phyloP scores from a whole-genome alignment of 2,329 filamentous ascomycete species.

The Aspergillus costaricaensis region DNA sequence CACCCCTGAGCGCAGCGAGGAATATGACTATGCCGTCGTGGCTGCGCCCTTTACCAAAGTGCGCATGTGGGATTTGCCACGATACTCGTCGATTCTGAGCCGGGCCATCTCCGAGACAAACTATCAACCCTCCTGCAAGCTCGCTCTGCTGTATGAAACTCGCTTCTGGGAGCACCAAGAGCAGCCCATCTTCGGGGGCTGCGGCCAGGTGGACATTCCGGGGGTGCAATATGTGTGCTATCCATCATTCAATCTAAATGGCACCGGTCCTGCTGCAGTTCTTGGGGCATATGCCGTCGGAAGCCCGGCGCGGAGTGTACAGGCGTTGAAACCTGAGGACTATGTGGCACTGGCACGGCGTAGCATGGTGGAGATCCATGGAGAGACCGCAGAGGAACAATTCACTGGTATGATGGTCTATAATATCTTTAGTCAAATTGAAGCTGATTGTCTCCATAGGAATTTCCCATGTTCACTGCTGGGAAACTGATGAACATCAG shows the following conservation, averaged over 20 bases:
- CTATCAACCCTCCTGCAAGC: slow-evolving; percentile 56
- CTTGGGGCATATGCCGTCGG: slow-evolving; percentile 49
- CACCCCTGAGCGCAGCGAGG: slow-evolving; percentile 46
- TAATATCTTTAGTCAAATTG: too few relatives aligned
- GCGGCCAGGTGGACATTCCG: slow-evolving; percentile 31
- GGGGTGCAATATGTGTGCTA: slow-evolving; percentile 40
- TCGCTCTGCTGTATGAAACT: slow-evolving; percentile 68
- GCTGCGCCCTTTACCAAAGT: slow-evolving; percentile 66
- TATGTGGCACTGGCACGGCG: slow-evolving; percentile 66
- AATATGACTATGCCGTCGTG: slow-evolving; percentile 69
- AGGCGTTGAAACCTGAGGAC: slow-evolving; percentile 30
- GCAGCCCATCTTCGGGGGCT: slow-evolving; percentile 62
- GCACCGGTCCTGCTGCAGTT: slow-evolving; percentile 38
- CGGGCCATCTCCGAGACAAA: slow-evolving; percentile 53
- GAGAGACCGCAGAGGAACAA: slow-evolving; percentile 59
- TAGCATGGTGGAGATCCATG: slow-evolving; percentile 69
- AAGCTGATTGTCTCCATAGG: not conserved
- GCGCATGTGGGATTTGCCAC: slow-evolving; percentile 61
- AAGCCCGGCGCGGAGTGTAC: slow-evolving; percentile 26
- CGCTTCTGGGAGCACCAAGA: slow-evolving; percentile 61
- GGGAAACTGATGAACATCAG: slow-evolving; percentile 63
- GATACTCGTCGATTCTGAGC: slow-evolving; percentile 52
- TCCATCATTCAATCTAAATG: slow-evolving; percentile 40
- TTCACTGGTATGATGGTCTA: slow-evolving; percentile 49
- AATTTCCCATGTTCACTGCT: slow-evolving; percentile 65